Base-by-base conservation (phyloP, 2,329 filamentous ascomycete genomes). In the Clonostachys rhizophaga region DNA sequence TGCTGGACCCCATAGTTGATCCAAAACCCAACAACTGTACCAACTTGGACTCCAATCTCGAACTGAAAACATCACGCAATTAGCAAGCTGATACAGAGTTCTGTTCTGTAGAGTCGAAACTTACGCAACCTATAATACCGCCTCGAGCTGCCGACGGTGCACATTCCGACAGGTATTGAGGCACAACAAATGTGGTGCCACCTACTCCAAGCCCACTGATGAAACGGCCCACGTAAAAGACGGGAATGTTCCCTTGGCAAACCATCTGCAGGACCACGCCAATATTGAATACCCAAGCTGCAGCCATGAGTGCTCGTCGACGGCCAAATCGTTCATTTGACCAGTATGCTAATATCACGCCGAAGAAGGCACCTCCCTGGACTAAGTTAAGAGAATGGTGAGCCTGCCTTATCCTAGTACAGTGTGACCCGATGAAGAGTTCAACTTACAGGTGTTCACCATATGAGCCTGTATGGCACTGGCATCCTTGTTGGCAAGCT, bases 161-260 rank as follows among this genome's bases (percentile, higher is more conserved):
- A 54, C 71, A 74, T 57, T 82, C 79, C 1, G 76, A 74, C 42
- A 80, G 74, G 56, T 81, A 82, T 34, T 81, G 69, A 3, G 78
- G 78, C 3, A 82, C 73, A 20, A 70, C 68, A 62, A 76, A 74
- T 14, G 68, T 69, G 47, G 74, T 61, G 13, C 74, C 52, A 13
- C 74, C 76, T 40, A 79, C 66, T 12, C 74, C 75, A 60, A 71
- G 70, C 2, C 76, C 75, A 13, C 68, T 70, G 36, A 79, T 57
- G 36, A 39, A n/a, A 18, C 36, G 36, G 36, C 36, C 36, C 6
- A 18, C 36, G 17, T 39, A 39, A n/a, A 39, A n/a, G 14, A 39
- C 14, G 6, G 14, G 14, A 18, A 39, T 18, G 14, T n/a, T n/a
- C 8, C 36, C 36, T 18, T n/a, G 10, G 14, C 14, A n/a, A n/a